Evolutionary conservation across 352 stramenopile genomes (phyloP).

Genomic region (Globisporangium spiculum): DNA sequence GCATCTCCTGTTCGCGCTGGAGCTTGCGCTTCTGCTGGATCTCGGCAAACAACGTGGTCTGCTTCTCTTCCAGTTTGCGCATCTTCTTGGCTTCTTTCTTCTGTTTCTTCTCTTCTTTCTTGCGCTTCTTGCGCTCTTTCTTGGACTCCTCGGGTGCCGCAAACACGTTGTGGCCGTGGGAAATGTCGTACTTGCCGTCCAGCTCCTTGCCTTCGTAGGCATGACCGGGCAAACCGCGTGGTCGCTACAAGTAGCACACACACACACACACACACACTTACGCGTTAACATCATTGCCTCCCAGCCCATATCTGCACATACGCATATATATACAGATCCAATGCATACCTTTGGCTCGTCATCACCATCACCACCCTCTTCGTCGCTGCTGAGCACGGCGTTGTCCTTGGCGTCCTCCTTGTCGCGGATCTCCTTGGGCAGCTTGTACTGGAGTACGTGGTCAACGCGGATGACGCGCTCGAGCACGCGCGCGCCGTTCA

Average conservation of each 20-base stretch:
- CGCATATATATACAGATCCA: neutral
- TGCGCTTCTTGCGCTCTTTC: constrained; percentile 57
- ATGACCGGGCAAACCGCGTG: constrained; percentile 67
- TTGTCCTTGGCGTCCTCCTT: constrained; percentile 62
- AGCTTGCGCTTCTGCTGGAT: constrained; percentile 41
- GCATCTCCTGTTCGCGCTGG: constrained; percentile 25
- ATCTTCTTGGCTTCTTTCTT: constrained; percentile 49
- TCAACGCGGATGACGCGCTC: constrained; percentile 94
- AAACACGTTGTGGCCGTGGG: constrained; percentile 85
- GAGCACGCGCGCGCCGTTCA: constrained; percentile 90
- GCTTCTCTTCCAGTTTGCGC: constrained; percentile 52
- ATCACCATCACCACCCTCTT: constrained; percentile 19
- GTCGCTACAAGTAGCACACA: constrained; percentile 1
- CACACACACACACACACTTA: neutral
- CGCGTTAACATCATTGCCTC: neutral
- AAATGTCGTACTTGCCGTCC: constrained; percentile 59
- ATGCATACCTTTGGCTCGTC: constrained; percentile 5
- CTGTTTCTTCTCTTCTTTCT: constrained; percentile 53
- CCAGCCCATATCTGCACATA: neutral
- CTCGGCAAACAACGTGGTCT: constrained; percentile 42
- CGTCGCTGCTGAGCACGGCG: constrained; percentile 11
- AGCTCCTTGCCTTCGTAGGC: constrained; percentile 89
- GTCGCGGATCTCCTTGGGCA: constrained; percentile 90
- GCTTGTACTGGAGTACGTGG: constrained; percentile 97
- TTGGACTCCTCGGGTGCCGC: constrained; percentile 48